Base-by-base conservation (phyloP, 164 flowering plant genomes). In the Cinnamomum chago region DNA sequence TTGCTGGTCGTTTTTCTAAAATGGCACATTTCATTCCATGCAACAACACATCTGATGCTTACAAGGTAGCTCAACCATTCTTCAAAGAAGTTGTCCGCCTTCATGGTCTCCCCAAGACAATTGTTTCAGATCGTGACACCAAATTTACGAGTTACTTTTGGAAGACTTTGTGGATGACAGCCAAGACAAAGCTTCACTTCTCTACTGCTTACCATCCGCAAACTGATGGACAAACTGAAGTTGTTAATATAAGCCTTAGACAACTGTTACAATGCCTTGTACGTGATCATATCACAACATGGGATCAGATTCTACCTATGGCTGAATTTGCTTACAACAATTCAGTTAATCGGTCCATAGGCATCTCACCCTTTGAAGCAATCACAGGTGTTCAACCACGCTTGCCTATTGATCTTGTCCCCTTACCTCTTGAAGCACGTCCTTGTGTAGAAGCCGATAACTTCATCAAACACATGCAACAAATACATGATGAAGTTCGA, bases 31-130 rank as follows among this genome's bases (percentile, higher is more conserved):
- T 71, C 50, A 24, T 71, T 58, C 40, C 65, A 9, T 71, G 22
- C 28, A 13, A 3, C 15, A 71, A 71, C 12, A 71, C 65, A 15
- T 3, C 40, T 3, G 6, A 33, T 52, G 73, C 47, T 12, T 23
- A 33, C 7, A 14, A 52, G 12, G 27, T 58, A 14, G 73, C 65
- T 7, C 20, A 70, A 6, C 0, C 9, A 11, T 52, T 71, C 40
- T 51, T 71, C 23, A 23, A 58, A 28, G 65, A 55, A 18, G 50
- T 71, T 15, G 35, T 71, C 1, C 9, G 47, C 2, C 28, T 71
- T 11, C 73, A 71, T 71, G 51, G 73, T n/a, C 3, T 70, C 13
- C 72, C 62, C 2, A 70, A 47, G 25, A 70, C 72, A 22, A 70
- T 70, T 23, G 35, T 51, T 18, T 50, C 15, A 9, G 40, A 70